Conservation (phyloP, 1,284 basidiomycete genomes). For the Testicularia cyperi region DNA sequence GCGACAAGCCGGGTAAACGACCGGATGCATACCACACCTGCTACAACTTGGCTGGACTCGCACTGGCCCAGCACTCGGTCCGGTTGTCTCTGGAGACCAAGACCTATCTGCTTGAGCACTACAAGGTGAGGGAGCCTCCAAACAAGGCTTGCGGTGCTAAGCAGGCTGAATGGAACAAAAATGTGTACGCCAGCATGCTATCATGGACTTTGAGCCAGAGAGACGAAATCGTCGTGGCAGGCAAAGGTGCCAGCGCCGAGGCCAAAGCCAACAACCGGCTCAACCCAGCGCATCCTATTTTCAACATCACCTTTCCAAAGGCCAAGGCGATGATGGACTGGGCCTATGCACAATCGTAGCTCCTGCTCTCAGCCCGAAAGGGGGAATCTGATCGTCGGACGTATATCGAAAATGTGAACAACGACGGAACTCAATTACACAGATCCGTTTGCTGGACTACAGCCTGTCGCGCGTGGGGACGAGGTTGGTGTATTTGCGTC, state of each 20-base stretch:
- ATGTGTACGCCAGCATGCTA: slow-evolving; percentile 34
- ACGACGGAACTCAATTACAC: too few species aligned
- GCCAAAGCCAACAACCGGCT: slow-evolving; percentile 17
- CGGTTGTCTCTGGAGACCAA: slow-evolving; percentile 25
- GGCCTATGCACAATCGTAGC: slow-evolving; percentile 34
- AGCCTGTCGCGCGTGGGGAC: too few species aligned
- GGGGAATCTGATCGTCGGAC: too few species aligned
- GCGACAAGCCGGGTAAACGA: slow-evolving; percentile 93
- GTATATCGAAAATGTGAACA: too few species aligned
- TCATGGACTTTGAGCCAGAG: slow-evolving; percentile 28
- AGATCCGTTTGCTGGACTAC: too few species aligned
- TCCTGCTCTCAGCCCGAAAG: too few species aligned
- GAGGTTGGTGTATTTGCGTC: too few species aligned
- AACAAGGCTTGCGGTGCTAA: neutral
- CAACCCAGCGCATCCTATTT: slow-evolving; percentile 48
- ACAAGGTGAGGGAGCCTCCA: too few species aligned
- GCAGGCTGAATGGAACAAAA: slow-evolving; percentile 23
- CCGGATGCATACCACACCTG: slow-evolving; percentile 60
- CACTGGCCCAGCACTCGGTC: slow-evolving; percentile 49
- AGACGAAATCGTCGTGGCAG: slow-evolving; percentile 21
- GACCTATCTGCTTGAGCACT: slow-evolving; percentile 3
- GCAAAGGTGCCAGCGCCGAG: slow-evolving; percentile 3
- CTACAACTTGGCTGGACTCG: slow-evolving; percentile 57
- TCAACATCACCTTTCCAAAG: slow-evolving; percentile 45
- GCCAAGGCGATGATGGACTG: slow-evolving; percentile 49